A percentile compares a stretch with the other conserved stretches of the same genome.
Evolutionary conservation across 768 basidiomycete species (phyloP).

Genomic region (Russula foetens): DNA sequence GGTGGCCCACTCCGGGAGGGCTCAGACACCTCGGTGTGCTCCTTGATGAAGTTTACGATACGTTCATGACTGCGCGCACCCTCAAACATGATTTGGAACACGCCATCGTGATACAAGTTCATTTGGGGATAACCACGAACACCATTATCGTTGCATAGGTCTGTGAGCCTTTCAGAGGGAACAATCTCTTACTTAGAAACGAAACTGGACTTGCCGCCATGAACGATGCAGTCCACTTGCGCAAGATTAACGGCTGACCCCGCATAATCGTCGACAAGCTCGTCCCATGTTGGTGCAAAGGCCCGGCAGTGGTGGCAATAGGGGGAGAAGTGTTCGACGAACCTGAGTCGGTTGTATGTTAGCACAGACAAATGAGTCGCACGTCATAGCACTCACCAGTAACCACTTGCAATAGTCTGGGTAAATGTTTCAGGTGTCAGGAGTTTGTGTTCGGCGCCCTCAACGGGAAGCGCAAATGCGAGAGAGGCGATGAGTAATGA

Average conservation of each 20-base stretch:
- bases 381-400: conserved; percentile 41
- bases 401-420: conserved; percentile 42
- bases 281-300: conserved; percentile 79
- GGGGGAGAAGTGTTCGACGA: conserved; percentile 85
- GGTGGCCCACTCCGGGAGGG: conserved; percentile 25
- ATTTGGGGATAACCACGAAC: conserved; percentile 71
- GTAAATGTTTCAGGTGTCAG: conserved; percentile 59
- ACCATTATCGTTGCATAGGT: conserved; percentile 66
- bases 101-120: conserved; percentile 62
- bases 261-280: conserved; percentile 48
- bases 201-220: conserved; percentile 52
- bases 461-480: conserved; percentile 18
- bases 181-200: not conserved
- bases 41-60: conserved; percentile 48
- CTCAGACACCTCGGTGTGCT: conserved; percentile 31
- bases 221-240: conserved; percentile 71
- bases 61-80: conserved; percentile 45
- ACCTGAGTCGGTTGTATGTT: conserved; percentile 31
- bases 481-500: conserved; percentile 16
- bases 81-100: conserved; percentile 47
- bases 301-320: conserved; percentile 72
- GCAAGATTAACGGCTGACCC: conserved; percentile 53
- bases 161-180: conserved; percentile 32
- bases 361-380: not conserved
- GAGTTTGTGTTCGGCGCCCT: conserved; percentile 22